phyloP scores from a whole-genome alignment of 2,329 filamentous ascomycete genomes.

The Monilinia vaccinii-corymbosi region DNA sequence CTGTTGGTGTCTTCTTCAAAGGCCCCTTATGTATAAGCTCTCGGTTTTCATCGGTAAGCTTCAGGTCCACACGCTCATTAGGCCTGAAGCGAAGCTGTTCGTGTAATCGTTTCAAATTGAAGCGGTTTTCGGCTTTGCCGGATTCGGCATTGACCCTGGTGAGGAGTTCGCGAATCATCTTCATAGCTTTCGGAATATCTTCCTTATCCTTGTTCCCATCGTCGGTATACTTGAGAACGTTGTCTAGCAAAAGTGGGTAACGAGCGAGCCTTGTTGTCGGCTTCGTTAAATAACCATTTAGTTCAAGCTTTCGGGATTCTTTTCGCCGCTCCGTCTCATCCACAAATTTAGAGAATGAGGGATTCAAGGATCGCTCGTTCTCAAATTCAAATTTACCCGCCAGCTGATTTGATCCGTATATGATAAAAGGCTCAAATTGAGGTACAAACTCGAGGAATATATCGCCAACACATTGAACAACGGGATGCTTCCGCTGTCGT shows the following conservation, averaged over 20 bases:
- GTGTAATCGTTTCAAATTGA: conserved; percentile 87
- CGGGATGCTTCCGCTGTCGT: conserved; percentile 80
- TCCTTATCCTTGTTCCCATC: conserved; percentile 83
- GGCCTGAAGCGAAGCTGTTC: conserved; percentile 84
- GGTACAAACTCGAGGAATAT: conserved; percentile 90
- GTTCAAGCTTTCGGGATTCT: conserved; percentile 89
- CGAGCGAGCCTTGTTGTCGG: conserved; percentile 90
- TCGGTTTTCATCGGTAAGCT: conserved; percentile 85
- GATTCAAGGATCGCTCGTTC: conserved; percentile 82
- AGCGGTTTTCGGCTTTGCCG: conserved; percentile 94
- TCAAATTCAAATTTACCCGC: conserved; percentile 98
- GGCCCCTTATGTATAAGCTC: conserved; percentile 91
- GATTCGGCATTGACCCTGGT: conserved; percentile 88
- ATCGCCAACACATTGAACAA: conserved; percentile 85
- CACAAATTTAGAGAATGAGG: conserved; percentile 80
- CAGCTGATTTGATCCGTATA: conserved; percentile 89
- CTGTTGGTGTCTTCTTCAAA: conserved; percentile 85
- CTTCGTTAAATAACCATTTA: conserved; percentile 97
- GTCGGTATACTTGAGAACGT: conserved; percentile 84
- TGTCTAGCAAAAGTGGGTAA: conserved; percentile 86
- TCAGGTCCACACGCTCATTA: conserved; percentile 85
- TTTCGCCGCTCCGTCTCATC: conserved; percentile 94
- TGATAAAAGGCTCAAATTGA: conserved; percentile 90
- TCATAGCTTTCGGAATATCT: conserved; percentile 84
- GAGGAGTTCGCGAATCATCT: conserved; percentile 77